Conservation (phyloP, 2,329 filamentous ascomycete species). For the Stylonectria norvegica region DNA sequence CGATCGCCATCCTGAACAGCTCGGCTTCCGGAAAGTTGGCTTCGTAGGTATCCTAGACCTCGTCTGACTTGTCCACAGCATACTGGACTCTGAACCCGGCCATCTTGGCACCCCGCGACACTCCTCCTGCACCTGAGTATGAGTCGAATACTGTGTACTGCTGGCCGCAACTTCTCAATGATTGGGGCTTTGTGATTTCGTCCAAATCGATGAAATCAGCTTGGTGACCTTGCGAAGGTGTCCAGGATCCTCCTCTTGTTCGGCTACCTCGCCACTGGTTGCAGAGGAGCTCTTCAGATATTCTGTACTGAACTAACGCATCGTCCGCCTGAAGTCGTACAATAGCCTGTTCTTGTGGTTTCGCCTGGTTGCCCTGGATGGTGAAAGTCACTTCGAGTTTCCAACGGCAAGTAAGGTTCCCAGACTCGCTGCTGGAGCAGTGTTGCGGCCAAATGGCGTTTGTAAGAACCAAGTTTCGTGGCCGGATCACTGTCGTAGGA, state of each 20-base stretch:
- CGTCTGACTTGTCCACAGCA: constrained; percentile 60
- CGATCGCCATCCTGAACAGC: constrained; percentile 47
- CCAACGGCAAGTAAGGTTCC: constrained; percentile 52
- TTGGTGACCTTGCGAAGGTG: constrained; percentile 3
- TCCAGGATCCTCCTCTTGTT: constrained; percentile 33
- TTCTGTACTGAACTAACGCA: constrained; percentile 29
- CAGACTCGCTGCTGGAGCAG: constrained; percentile 29
- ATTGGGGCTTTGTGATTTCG: constrained; percentile 3
- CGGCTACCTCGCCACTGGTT: constrained; percentile 31
- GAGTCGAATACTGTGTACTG: constrained; percentile 67
- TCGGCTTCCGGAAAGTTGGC: constrained; percentile 53
- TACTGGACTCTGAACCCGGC: constrained; percentile 57
- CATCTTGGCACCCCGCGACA: constrained; percentile 58
- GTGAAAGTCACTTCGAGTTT: constrained; percentile 32
- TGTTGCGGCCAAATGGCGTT: constrained; percentile 49
- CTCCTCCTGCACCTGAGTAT: constrained; percentile 72
- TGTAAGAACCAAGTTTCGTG: constrained; percentile 49
- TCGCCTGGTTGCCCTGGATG: constrained; percentile 17
- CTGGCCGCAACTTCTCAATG: constrained; percentile 29
- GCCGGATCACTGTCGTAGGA: constrained; percentile 34
- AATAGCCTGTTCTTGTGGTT: constrained; percentile 36
- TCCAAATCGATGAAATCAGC: constrained; percentile 17
- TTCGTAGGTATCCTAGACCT: constrained; percentile 56
- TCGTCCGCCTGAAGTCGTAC: constrained; percentile 31
- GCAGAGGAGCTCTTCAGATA: constrained; percentile 32